A percentile compares a stretch with the other conserved stretches of the same genome.
These are phyloP conservation scores for Rhodofomes roseus DNA, from an alignment of 1,284 basidiomycete genomes.

Conservation along the genomic window DNA sequence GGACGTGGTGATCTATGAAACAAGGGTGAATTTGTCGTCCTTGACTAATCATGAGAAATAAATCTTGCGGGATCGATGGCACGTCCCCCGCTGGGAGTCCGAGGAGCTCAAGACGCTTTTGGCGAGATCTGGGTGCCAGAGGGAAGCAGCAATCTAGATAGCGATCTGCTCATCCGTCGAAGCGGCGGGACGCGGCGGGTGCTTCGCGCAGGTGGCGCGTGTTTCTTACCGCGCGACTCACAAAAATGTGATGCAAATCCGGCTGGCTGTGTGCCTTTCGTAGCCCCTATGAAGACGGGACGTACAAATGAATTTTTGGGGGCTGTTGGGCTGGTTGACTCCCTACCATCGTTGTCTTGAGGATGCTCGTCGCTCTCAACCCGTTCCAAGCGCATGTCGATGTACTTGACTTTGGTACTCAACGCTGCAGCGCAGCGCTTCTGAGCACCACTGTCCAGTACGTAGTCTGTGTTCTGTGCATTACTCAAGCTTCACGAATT, in stretches of 20 bases:
- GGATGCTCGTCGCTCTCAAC: background rate
- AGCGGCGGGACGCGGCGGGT: background rate
- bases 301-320: background rate
- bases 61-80: background rate
- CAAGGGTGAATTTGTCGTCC: background rate
- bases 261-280: background rate
- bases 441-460: constrained; percentile 2
- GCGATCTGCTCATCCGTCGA: constrained; percentile 1
- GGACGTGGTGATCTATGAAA: background rate
- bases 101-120: background rate
- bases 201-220: background rate
- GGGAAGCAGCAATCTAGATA: background rate
- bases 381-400: background rate
- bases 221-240: background rate
- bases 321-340: too few relatives aligned
- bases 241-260: background rate
- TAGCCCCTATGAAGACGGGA: background rate
- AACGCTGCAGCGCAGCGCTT: background rate
- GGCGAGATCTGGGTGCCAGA: background rate
- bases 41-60: background rate
- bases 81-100: background rate
- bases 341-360: too few relatives aligned
- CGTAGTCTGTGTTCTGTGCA: background rate
- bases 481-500: too few relatives aligned
- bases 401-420: constrained; percentile 4